Evolutionary conservation across 2,329 filamentous ascomycete genomes (phyloP), one percentile per base, ranked within the genome.

Genomic region (Colletotrichum caudatum): DNA sequence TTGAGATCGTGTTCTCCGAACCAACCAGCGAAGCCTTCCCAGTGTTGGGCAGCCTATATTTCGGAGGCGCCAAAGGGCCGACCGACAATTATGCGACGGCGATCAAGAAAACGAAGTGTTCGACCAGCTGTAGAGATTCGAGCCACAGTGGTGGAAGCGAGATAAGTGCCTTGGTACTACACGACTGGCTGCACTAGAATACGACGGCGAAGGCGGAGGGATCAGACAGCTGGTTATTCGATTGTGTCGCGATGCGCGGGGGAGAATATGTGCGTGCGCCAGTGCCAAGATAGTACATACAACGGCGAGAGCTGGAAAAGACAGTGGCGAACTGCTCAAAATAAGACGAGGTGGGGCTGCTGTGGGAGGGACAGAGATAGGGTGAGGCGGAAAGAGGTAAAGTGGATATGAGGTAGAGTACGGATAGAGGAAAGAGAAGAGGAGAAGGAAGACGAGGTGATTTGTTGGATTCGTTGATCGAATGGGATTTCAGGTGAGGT

Each of bases 231-330:
- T 48, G 37, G 33, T 14, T 41, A 8, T 51, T 62, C 50, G 33
- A 7, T 60, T 18, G 57, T 60, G 46, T 60, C 44, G 46, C 56
- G 63, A 60, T 59, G 63, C 41, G 63, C 63, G 51, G 54, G 51
- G 37, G 51, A 50, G 51, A 26, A 54, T 35, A 53, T 54, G 62
- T 66, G 63, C 54, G 53, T 59, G 64, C 57, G 64, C 56, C 48
- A 33, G 41, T 46, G 50, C 29, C 23, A 33, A 51, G n/a, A 23
- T 50, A 39, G 39, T 53, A 41, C 14, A 12, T 41, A 37, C 11
- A 18, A 41, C 23, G 35, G 35, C 20, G 18, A n/a, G 33, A 62
- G 46, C 46, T 63, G 33, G 46, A 62, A 62, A 51, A 51, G 3
- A 20, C n/a, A 51, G 60, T 39, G 33, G 46, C 50, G n/a, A 62